phyloP scores from a whole-genome alignment of 768 basidiomycete genomes.

The Boletus reticulatus region DNA sequence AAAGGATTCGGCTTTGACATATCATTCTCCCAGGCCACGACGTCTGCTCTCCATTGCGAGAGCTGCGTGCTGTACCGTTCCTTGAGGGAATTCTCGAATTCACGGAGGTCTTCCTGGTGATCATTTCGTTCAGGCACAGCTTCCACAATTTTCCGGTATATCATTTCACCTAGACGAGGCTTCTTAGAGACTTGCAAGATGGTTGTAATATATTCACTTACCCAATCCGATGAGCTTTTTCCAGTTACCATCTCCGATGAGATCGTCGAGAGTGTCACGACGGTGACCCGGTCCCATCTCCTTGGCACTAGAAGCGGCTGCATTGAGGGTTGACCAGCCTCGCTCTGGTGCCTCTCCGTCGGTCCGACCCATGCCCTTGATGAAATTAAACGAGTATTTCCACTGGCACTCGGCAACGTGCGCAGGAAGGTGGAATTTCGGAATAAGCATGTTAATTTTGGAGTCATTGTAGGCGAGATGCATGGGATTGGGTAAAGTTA shows the following conservation, averaged over 20 bases:
- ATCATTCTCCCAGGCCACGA: conserved; percentile 8
- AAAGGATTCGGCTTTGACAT: conserved; percentile 9
- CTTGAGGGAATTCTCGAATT: background rate
- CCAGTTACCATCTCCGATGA: background rate
- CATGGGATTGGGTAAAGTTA: background rate
- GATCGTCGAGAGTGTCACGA: background rate
- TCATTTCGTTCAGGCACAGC: conserved; percentile 6
- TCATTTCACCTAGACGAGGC: background rate
- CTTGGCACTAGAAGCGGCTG: background rate
- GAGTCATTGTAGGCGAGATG: too few relatives aligned
- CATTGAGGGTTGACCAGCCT: background rate
- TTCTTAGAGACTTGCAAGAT: background rate
- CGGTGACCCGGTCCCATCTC: background rate
- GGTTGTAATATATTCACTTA: conserved; percentile 1
- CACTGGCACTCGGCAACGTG: too few relatives aligned
- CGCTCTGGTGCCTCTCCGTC: background rate
- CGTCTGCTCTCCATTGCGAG: background rate
- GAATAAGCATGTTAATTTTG: too few relatives aligned
- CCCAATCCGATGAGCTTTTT: conserved; percentile 26
- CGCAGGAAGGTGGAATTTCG: too few relatives aligned
- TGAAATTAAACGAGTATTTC: too few relatives aligned
- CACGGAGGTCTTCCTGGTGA: conserved; percentile 1
- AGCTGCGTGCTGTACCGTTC: background rate
- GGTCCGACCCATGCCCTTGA: background rate
- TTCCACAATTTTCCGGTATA: background rate